Percentiles rank a stretch among this genome's conserved stretches.
Evolutionary conservation across 108 stramenopile genomes (phyloP).

Genomic region (Discostella stelligeroides): DNA sequence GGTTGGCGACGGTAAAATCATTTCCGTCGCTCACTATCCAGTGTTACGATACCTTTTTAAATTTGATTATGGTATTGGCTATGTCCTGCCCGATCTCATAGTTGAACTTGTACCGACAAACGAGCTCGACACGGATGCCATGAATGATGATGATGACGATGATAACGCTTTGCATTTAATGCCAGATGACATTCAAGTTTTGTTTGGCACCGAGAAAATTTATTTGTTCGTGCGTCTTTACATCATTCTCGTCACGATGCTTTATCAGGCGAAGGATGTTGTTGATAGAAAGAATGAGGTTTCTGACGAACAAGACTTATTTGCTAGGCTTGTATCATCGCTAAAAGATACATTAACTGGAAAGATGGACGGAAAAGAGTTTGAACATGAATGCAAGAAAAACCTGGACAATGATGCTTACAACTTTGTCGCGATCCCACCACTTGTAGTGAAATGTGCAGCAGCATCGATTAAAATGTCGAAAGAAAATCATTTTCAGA

Average conservation of each 20-base stretch:
- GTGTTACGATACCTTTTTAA: constrained; percentile 61
- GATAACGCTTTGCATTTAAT: constrained; percentile 16
- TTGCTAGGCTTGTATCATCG: constrained; percentile 33
- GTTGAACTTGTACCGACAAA: constrained; percentile 49
- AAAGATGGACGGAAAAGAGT: constrained; percentile 53
- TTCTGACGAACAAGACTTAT: constrained; percentile 22
- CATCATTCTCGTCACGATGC: constrained; percentile 57
- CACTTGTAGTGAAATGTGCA: constrained; percentile 67
- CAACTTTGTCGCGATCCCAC: constrained; percentile 67
- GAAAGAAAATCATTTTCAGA: constrained; percentile 60
- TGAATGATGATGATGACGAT: constrained; percentile 13
- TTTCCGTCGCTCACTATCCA: constrained; percentile 43
- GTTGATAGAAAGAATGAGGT: constrained; percentile 21
- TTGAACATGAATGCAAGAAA: constrained; percentile 62
- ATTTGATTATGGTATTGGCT: constrained; percentile 72
- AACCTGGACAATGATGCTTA: constrained; percentile 48
- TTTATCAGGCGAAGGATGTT: constrained; percentile 54
- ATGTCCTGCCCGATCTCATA: constrained; percentile 63
- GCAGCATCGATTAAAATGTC: constrained; percentile 53
- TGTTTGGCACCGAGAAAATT: constrained; percentile 75
- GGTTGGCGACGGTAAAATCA: constrained; percentile 74
- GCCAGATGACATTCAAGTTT: constrained; percentile 44
- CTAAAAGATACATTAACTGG: constrained; percentile 48
- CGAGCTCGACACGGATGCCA: constrained; percentile 47
- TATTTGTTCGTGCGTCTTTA: constrained; percentile 82